Evolutionary conservation across 108 stramenopile genomes (phyloP).

Genomic region (Nitzschia putrida): DNA sequence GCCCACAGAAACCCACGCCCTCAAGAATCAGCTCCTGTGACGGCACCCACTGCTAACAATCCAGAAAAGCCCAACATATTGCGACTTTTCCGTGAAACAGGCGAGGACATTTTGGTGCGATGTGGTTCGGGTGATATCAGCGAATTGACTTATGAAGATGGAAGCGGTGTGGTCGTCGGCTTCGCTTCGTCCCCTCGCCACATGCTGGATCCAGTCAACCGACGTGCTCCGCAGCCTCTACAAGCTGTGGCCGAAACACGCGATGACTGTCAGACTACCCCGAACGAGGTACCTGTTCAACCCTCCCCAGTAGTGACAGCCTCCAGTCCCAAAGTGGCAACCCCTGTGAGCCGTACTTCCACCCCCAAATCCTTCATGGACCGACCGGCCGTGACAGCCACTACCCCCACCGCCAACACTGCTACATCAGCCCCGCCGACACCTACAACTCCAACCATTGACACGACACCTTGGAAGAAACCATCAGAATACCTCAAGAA

Average conservation of each 20-base stretch:
- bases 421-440: no score
- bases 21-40: no score
- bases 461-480: no score
- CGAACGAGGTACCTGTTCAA: background rate
- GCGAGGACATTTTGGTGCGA: background rate
- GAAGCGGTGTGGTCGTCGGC: background rate
- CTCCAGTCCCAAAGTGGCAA: no score
- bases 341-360: no score
- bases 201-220: background rate
- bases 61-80: background rate
- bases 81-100: background rate
- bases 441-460: no score
- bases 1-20: no score
- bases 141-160: conserved; percentile 4
- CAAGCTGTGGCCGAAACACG: background rate
- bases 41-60: no score
- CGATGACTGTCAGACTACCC: background rate
- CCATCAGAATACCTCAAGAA: no score
- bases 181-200: background rate
- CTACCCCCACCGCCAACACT: no score
- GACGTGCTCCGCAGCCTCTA: background rate
- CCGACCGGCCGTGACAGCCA: no score
- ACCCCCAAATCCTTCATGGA: no score
- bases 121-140: conserved; percentile 9
- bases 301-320: background rate